Evolutionary conservation across 2,329 filamentous ascomycete species (phyloP).

Genomic region (Sordariomycetes sp.): DNA sequence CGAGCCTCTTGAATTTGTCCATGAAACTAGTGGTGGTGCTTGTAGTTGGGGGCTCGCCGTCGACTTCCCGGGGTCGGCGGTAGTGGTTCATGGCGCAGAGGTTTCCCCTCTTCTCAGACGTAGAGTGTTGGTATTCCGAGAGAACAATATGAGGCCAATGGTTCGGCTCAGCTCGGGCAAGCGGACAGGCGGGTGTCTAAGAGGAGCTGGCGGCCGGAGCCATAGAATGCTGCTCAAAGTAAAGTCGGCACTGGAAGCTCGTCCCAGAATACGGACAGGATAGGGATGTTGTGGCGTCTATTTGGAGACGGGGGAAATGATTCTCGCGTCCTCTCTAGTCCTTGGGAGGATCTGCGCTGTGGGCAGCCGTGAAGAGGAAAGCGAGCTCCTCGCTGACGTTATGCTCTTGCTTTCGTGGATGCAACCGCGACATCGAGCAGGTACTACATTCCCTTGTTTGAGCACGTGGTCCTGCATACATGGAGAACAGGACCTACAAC

Average conservation of each 20-base stretch:
- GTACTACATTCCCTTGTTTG: too few species aligned
- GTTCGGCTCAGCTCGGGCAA: not conserved
- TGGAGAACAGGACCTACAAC: too few species aligned
- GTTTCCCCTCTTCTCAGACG: not conserved
- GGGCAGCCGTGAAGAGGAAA: not conserved
- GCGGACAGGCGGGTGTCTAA: too few species aligned
- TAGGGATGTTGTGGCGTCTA: too few species aligned
- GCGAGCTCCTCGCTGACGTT: not conserved
- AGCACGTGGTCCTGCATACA: too few species aligned
- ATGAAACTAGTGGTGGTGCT: not conserved
- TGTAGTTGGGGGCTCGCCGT: not conserved
- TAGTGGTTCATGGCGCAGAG: not conserved
- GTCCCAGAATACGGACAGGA: too few species aligned
- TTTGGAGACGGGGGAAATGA: too few species aligned
- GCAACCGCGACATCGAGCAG: too few species aligned
- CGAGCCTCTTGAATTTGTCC: not conserved
- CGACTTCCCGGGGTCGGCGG: not conserved
- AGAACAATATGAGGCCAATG: not conserved
- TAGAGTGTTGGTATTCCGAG: not conserved
- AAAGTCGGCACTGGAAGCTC: too few species aligned
- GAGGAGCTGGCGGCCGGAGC: too few species aligned
- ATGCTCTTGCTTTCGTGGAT: not conserved
- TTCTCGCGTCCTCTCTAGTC: not conserved
- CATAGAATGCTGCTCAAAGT: too few species aligned
- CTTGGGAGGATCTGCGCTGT: not conserved